These are phyloP conservation scores for Quambalaria eucalypti DNA, from an alignment of 1,284 basidiomycete genomes.

Conservation along the genomic window DNA sequence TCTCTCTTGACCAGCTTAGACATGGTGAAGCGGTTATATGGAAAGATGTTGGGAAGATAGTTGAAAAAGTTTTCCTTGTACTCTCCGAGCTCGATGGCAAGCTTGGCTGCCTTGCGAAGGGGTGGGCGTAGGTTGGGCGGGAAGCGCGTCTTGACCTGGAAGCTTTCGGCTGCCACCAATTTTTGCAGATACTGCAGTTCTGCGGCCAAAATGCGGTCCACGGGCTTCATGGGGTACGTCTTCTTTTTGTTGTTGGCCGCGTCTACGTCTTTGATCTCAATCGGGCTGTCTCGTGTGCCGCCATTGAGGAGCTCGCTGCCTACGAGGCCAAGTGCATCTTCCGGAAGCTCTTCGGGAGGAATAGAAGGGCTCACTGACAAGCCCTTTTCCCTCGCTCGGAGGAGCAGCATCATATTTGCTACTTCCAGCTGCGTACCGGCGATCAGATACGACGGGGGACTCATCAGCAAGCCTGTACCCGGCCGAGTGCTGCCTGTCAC, in stretches of 20 bases:
- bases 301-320: conserved; percentile 28
- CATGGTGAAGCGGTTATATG: conserved; percentile 73
- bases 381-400: background rate
- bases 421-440: background rate
- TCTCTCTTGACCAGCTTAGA: conserved; percentile 44
- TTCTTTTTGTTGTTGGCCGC: conserved; percentile 53
- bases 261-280: conserved; percentile 51
- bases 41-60: conserved; percentile 74
- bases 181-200: conserved; percentile 59
- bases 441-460: background rate
- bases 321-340: background rate
- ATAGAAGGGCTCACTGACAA: background rate
- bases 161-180: conserved; percentile 51
- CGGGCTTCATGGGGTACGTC: conserved; percentile 45
- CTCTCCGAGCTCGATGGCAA: conserved; percentile 72
- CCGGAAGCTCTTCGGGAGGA: background rate
- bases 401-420: background rate
- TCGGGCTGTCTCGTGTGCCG: conserved; percentile 56
- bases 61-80: conserved; percentile 87
- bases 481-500: background rate
- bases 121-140: conserved; percentile 68
- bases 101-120: conserved; percentile 62
- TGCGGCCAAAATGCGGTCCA: conserved; percentile 59
- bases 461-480: background rate
- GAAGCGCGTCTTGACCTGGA: conserved; percentile 67